A percentile compares a stretch with the other conserved stretches of the same genome.
Conservation (phyloP, 2,329 filamentous ascomycete species). For the Grosmannia clavigera region DNA sequence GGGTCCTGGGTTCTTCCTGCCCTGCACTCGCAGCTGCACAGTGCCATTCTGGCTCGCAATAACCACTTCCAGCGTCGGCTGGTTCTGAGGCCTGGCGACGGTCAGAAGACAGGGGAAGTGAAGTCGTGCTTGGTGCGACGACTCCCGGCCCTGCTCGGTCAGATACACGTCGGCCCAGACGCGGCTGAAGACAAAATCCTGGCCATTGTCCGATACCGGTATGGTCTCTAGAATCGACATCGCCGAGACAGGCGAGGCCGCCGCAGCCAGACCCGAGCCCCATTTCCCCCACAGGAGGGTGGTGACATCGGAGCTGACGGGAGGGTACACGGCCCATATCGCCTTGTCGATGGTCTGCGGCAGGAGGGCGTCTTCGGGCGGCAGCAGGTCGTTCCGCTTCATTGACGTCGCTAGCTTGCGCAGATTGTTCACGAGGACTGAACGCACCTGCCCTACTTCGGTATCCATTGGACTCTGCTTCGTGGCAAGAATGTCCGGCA, state of each 20-base stretch:
- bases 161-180: conserved; percentile 64
- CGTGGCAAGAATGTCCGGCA: conserved; percentile 35
- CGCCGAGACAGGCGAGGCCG: conserved; percentile 31
- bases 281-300: conserved; percentile 55
- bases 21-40: conserved; percentile 62
- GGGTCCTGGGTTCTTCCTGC: conserved; percentile 53
- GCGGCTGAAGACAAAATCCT: conserved; percentile 67
- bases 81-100: conserved; percentile 55
- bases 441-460: conserved; percentile 41
- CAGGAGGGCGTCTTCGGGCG: conserved; percentile 54
- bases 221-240: conserved; percentile 54
- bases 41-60: conserved; percentile 70
- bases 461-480: conserved; percentile 28
- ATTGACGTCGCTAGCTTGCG: conserved; percentile 70
- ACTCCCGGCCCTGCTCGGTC: conserved; percentile 58
- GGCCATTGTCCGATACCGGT: conserved; percentile 61
- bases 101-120: conserved; percentile 65
- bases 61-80: conserved; percentile 58
- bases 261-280: conserved; percentile 35
- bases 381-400: conserved; percentile 69
- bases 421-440: conserved; percentile 50
- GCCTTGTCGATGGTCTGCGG: conserved; percentile 68
- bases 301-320: conserved; percentile 57
- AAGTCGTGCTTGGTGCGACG: conserved; percentile 39
- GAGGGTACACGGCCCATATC: conserved; percentile 71